Percentiles rank a stretch among this genome's conserved stretches.
Evolutionary conservation across 495 filamentous ascomycete genomes (phyloP).

Genomic region (Trichocladium uniseriatum): DNA sequence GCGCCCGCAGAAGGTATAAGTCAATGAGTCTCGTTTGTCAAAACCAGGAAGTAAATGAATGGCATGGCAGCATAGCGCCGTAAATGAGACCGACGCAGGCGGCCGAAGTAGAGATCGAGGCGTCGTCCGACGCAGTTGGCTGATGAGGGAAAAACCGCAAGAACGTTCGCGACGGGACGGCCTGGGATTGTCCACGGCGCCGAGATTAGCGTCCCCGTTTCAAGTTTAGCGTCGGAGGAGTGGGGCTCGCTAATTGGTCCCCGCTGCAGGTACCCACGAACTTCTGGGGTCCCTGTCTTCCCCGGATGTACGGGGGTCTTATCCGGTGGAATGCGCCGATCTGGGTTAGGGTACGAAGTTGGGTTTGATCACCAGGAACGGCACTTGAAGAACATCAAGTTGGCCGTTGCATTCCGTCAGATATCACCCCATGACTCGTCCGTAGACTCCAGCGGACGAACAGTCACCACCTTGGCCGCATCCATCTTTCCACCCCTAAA

Average conservation of each 20-base stretch:
- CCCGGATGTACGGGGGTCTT: neutral
- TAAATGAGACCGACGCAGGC: neutral
- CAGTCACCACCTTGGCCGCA: conserved; percentile 31
- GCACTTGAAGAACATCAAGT: too few species aligned
- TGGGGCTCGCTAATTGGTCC: conserved; percentile 3
- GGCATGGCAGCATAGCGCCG: conserved; percentile 11
- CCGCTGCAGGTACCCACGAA: conserved; percentile 1
- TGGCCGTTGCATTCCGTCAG: neutral
- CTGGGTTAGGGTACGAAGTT: neutral
- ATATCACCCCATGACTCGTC: neutral
- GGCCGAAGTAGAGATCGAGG: neutral
- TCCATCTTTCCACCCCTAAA: conserved; percentile 36
- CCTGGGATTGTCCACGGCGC: conserved; percentile 1
- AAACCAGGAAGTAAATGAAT: conserved; percentile 6
- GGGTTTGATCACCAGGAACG: neutral
- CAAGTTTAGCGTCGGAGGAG: neutral
- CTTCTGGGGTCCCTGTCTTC: neutral
- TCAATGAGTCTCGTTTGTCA: neutral
- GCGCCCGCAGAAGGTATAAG: too few species aligned
- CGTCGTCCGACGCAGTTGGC: neutral
- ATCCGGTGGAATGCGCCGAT: neutral
- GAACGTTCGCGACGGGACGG: neutral
- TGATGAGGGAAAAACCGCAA: neutral
- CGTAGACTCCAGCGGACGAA: conserved; percentile 25
- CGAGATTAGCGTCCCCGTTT: neutral